These are phyloP conservation scores for Macrocystidia cucumis DNA, from an alignment of 1,284 basidiomycete species.

Conservation along the genomic window DNA sequence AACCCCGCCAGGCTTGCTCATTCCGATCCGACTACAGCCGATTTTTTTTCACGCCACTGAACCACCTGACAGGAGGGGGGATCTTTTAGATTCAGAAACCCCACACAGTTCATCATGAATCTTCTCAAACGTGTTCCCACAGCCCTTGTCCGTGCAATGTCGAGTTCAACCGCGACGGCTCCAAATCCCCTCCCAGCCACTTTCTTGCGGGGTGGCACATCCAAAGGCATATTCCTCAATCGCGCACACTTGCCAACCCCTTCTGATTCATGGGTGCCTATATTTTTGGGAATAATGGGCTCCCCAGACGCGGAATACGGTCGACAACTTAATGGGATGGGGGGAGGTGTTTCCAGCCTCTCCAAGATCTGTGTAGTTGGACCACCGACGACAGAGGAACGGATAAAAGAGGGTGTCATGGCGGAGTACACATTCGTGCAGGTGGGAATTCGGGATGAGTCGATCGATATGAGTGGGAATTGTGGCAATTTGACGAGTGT, in stretches of 20 bases:
- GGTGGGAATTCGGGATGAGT: constrained; percentile 47
- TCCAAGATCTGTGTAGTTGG: constrained; percentile 77
- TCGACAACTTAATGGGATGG: constrained; percentile 79
- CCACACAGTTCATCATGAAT: too few relatives aligned
- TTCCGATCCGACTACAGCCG: too few relatives aligned
- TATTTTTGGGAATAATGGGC: constrained; percentile 78
- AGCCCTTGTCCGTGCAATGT: too few relatives aligned
- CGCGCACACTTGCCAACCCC: constrained; percentile 41
- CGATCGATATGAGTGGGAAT: constrained; percentile 59
- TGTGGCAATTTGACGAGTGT: constrained; percentile 65
- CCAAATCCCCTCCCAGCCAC: constrained; percentile 45
- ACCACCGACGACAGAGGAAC: constrained; percentile 29
- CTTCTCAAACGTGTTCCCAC: too few relatives aligned
- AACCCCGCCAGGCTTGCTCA: too few relatives aligned
- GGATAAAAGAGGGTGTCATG: constrained; percentile 35
- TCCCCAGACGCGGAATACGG: constrained; percentile 70
- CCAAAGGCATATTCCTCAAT: constrained; percentile 69
- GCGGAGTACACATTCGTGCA: constrained; percentile 63
- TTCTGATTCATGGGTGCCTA: constrained; percentile 42
- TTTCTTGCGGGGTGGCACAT: constrained; percentile 71
- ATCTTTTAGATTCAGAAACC: too few relatives aligned
- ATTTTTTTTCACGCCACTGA: too few relatives aligned
- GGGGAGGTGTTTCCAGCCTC: constrained; percentile 72
- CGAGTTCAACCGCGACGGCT: too few relatives aligned
- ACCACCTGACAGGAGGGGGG: too few relatives aligned